These are phyloP conservation scores for Ramaria rubella DNA, from an alignment of 768 basidiomycete species.

Conservation along the genomic window DNA sequence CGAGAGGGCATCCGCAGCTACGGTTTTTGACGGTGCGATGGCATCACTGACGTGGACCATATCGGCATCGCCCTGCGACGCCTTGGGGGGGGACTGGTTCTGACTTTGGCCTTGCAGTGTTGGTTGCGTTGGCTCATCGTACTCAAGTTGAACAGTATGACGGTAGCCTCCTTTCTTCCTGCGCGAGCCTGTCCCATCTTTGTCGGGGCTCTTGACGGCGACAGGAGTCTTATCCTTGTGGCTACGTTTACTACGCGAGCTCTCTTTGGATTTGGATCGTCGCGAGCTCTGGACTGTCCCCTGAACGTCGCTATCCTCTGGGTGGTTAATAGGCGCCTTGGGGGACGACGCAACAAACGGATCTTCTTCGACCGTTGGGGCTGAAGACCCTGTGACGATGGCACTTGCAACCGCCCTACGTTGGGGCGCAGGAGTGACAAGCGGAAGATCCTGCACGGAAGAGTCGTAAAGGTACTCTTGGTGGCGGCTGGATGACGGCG, in stretches of 20 bases:
- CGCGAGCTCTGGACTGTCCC: conserved; percentile 11
- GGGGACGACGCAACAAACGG: conserved; percentile 53
- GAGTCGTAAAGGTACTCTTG: conserved; percentile 75
- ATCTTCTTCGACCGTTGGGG: conserved; percentile 47
- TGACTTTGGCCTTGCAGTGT: conserved; percentile 4
- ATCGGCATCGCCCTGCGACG: not conserved
- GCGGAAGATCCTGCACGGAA: conserved; percentile 39
- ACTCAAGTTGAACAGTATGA: conserved; percentile 97
- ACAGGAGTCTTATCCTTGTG: conserved; percentile 12
- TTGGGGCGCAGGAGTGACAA: conserved; percentile 23
- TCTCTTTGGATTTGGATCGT: conserved; percentile 7
- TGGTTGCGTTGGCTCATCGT: conserved; percentile 37
- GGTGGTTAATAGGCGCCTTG: conserved; percentile 22
- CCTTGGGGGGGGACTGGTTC: conserved; percentile 8
- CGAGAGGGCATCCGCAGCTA: not conserved
- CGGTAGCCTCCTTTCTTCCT: conserved; percentile 2
- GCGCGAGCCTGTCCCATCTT: conserved; percentile 35
- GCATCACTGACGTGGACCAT: not conserved
- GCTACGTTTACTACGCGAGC: conserved; percentile 10
- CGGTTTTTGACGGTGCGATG: not conserved
- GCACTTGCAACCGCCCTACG: conserved; percentile 39
- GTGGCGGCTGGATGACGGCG: conserved; percentile 32
- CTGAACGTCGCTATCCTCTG: conserved; percentile 18
- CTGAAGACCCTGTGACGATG: conserved; percentile 39
- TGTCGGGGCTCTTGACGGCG: conserved; percentile 32